Percentiles rank a stretch among this genome's conserved stretches.
phyloP scores from a whole-genome alignment of 75 land plant genomes.

The Gnetum montanum region DNA sequence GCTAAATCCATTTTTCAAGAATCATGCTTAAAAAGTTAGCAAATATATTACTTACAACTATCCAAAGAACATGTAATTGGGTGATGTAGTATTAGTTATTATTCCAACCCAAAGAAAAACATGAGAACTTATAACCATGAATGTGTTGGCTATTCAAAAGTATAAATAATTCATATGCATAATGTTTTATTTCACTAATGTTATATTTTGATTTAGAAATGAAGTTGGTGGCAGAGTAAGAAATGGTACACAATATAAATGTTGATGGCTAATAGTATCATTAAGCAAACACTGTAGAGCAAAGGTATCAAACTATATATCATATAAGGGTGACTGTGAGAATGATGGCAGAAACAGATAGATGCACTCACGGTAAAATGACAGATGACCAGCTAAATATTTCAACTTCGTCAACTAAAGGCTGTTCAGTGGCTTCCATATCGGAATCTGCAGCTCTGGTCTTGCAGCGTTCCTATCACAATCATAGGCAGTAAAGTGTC shows the following conservation, averaged over 20 bases:
- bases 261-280: not conserved
- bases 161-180: not conserved
- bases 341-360: no score
- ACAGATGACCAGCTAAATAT: slow-evolving; percentile 19
- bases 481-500: not conserved
- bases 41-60: no score
- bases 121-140: not conserved
- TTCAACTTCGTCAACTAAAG: slow-evolving; percentile 8
- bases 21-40: no score
- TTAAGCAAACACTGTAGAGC: not conserved
- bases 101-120: no score
- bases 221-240: not conserved
- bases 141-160: not conserved
- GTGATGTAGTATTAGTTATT: no score
- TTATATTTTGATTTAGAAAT: not conserved
- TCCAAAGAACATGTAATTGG: no score
- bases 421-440: not conserved
- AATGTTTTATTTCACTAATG: not conserved
- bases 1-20: no score
- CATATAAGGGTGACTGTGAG: not conserved
- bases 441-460: not conserved
- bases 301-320: not conserved
- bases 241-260: not conserved
- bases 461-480: not conserved
- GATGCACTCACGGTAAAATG: slow-evolving; percentile 28